Base-by-base conservation (phyloP, 2,329 filamentous ascomycete genomes). In the Colletotrichum coccodes region DNA sequence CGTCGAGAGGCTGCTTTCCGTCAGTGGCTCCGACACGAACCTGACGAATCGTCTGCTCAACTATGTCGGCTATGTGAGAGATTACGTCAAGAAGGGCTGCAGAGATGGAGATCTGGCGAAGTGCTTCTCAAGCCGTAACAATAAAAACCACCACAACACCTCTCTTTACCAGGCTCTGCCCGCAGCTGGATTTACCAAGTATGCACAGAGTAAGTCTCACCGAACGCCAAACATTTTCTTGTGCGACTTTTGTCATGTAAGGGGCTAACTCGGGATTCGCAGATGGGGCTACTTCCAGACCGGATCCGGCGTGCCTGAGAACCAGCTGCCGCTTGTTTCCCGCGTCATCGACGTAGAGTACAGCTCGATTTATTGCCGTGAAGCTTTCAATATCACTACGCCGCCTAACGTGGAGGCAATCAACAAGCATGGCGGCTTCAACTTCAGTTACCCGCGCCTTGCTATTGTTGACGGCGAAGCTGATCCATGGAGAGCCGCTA, bases 231-330 rank as follows among this genome's bases (percentile, higher is more conserved):
- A n/a, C 9, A 18, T 40, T 26, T 40, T 28, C 38, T 4, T 36
- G 4, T 28, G 12, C 16, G 16, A n/a, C 12, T 5, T 34, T 28
- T 4, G 1, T 30, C 16, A 40, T 8, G 16, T 3, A 8, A 11
- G 4, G n/a, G 12, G 44, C 72, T 74, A 61, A 75, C 60, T 57
- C 23, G 12, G 5, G 72, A 54, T 65, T 68, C 21, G 53, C 16
- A 87, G 89, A 85, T 96, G 92, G 93, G 94, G 93, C 11, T 96
- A 89, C 79, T 88, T 95, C 57, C 87, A 91, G 72, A 94, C 92
- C 0, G 93, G 94, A 54, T 90, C 89, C 5, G 88, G 90, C 30
- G 89, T 90, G 0, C 93, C 93, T 0, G 73, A 81, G 0, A 81
- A 87, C 66, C 85, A 90, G 61, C 85, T 91, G 1, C 91, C 94